These are phyloP conservation scores for Cryptosporidium tyzzeri DNA, from an alignment of 169 alveolate species.

Conservation along the genomic window DNA sequence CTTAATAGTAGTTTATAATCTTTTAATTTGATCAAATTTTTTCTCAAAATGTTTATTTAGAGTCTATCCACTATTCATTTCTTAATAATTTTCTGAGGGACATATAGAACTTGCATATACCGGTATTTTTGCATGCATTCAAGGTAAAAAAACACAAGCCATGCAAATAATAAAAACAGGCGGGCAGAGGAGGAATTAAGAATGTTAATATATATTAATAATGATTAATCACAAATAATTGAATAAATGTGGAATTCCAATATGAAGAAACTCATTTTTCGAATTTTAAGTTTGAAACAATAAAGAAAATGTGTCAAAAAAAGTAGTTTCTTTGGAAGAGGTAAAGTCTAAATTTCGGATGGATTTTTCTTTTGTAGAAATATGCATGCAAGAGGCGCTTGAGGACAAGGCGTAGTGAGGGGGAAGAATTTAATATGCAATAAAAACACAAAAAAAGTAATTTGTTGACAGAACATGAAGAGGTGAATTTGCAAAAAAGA, in stretches of 20 bases:
- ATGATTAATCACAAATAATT: no score
- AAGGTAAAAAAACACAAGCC: not conserved
- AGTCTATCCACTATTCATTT: not conserved
- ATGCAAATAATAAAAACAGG: not conserved
- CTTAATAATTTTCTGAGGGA: not conserved
- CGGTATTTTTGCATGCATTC: conserved; percentile 3
- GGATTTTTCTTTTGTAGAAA: not conserved
- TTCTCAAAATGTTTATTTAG: not conserved
- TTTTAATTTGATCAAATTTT: not conserved
- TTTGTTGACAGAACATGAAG: conserved; percentile 6
- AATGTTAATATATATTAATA: no score
- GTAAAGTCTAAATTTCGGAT: not conserved
- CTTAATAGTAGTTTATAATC: not conserved
- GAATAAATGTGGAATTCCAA: no score
- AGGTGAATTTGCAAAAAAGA: conserved; percentile 4
- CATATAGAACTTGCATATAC: not conserved
- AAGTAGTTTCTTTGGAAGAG: not conserved
- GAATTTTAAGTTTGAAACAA: no score
- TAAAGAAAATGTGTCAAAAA: not conserved
- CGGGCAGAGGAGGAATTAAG: not conserved
- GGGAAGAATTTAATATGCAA: conserved; percentile 26
- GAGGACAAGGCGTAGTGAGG: conserved; percentile 54
- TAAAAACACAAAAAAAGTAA: not conserved
- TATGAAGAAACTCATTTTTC: not conserved
- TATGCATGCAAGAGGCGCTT: conserved; percentile 23